These are phyloP conservation scores for Phytophthora ramorum DNA, from an alignment of 352 stramenopile genomes.

Conservation along the genomic window DNA sequence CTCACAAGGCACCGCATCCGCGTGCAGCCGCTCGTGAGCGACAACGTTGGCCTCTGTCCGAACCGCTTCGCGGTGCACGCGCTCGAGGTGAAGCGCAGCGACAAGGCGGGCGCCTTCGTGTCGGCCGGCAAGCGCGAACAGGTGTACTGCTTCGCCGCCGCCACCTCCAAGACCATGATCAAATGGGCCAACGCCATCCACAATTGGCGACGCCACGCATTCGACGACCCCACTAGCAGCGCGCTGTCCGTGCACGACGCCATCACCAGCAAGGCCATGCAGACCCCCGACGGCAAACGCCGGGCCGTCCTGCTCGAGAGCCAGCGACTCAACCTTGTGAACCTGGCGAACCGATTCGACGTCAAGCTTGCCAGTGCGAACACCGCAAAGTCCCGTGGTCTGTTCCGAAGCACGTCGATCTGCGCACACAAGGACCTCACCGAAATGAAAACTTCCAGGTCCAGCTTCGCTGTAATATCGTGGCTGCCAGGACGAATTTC, in stretches of 20 bases:
- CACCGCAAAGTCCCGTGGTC: constrained; percentile 9
- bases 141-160: constrained; percentile 58
- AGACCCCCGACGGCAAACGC: constrained; percentile 18
- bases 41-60: constrained; percentile 56
- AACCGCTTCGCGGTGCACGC: constrained; percentile 72
- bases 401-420: constrained; percentile 31
- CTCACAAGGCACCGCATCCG: constrained; percentile 75
- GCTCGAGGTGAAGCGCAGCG: constrained; percentile 58
- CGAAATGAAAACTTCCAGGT: constrained; percentile 21
- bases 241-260: constrained; percentile 39
- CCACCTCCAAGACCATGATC: constrained; percentile 60
- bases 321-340: constrained; percentile 35
- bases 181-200: constrained; percentile 75
- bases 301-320: constrained; percentile 30
- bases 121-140: constrained; percentile 39
- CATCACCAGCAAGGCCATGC: constrained; percentile 27
- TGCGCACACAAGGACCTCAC: constrained; percentile 16
- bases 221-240: constrained; percentile 55
- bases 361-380: constrained; percentile 43
- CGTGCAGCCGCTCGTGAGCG: constrained; percentile 49
- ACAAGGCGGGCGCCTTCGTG: constrained; percentile 54
- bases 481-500: constrained; percentile 41
- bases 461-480: constrained; percentile 40
- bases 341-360: constrained; percentile 56
- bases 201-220: constrained; percentile 76